Evolutionary conservation across 1,139 yeast genomes (phyloP).

Genomic region (Blastobotrys ciferrii): DNA sequence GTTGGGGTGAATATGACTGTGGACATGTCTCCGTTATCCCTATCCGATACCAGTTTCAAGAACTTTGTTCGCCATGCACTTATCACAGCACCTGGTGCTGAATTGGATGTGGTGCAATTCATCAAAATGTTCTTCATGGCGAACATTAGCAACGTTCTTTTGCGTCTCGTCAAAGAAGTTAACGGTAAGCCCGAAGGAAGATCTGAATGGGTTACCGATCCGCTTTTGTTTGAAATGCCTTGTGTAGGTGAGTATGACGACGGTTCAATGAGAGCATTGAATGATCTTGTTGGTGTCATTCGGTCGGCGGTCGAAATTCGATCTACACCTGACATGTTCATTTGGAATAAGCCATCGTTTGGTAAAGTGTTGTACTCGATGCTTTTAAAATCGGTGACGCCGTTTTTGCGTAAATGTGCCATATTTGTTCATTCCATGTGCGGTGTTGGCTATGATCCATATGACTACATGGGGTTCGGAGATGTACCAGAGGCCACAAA

Average conservation of each 20-base stretch:
- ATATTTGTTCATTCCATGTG: slow-evolving; percentile 57
- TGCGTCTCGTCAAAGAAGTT: slow-evolving; percentile 21
- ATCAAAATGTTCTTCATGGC: slow-evolving; percentile 25
- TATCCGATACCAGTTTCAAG: slow-evolving; percentile 20
- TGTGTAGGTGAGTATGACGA: slow-evolving; percentile 18
- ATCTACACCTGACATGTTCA: slow-evolving; percentile 10
- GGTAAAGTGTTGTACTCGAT: slow-evolving; percentile 49
- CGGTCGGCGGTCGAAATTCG: slow-evolving; percentile 18
- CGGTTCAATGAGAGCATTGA: slow-evolving; percentile 20
- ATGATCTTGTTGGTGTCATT: slow-evolving; percentile 19
- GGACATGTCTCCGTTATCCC: slow-evolving; percentile 11
- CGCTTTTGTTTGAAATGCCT: slow-evolving; percentile 25
- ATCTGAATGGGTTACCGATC: slow-evolving; percentile 25
- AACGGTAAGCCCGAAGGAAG: slow-evolving; percentile 14
- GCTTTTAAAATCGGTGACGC: slow-evolving; percentile 56
- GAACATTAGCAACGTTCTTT: slow-evolving; percentile 23
- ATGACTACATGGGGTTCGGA: slow-evolving; percentile 36
- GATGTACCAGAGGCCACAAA: slow-evolving; percentile 52
- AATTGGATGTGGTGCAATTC: slow-evolving; percentile 22
- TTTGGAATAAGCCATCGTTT: slow-evolving; percentile 25
- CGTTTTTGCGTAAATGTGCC: slow-evolving; percentile 66
- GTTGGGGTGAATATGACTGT: background rate
- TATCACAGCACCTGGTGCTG: slow-evolving; percentile 26
- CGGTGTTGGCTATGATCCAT: slow-evolving; percentile 50
- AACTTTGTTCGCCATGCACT: slow-evolving; percentile 27